A percentile compares a stretch with the other conserved stretches of the same genome.
Conservation (phyloP, 805 yeast genomes). For the Kodamaea kaohsiungensis region DNA sequence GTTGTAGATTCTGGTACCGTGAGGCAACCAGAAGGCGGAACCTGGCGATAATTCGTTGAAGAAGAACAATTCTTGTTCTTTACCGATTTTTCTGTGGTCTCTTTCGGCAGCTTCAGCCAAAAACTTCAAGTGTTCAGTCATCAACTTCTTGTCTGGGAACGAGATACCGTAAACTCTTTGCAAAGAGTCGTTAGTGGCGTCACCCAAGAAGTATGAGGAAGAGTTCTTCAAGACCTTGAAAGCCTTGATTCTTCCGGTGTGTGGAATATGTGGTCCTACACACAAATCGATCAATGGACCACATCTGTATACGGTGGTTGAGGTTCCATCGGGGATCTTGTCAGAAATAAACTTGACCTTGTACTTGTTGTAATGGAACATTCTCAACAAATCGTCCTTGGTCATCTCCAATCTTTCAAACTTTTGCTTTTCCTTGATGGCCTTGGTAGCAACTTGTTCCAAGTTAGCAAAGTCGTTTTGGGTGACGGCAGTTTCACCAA, state of each 20-base stretch:
- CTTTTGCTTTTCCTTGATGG: slow-evolving; percentile 91
- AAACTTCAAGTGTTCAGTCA: slow-evolving; percentile 94
- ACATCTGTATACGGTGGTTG: slow-evolving; percentile 96
- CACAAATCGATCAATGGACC: slow-evolving; percentile 97
- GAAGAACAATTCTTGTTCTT: slow-evolving; percentile 91
- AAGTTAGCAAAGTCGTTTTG: slow-evolving; percentile 81
- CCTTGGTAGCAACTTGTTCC: slow-evolving; percentile 85
- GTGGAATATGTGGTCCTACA: slow-evolving; percentile 97
- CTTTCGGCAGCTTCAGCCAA: slow-evolving; percentile 94
- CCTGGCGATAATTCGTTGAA: slow-evolving; percentile 98
- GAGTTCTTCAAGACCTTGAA: slow-evolving; percentile 94
- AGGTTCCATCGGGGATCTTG: slow-evolving; percentile 93
- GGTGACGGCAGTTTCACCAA: slow-evolving; percentile 67
- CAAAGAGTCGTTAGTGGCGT: slow-evolving; percentile 85
- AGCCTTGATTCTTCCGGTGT: slow-evolving; percentile 94
- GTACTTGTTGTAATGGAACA: slow-evolving; percentile 96
- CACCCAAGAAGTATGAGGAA: slow-evolving; percentile 94
- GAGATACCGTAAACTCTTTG: slow-evolving; percentile 98
- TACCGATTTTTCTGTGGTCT: slow-evolving; percentile 95
- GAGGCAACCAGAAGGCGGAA: slow-evolving; percentile 98
- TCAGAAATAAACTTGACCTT: slow-evolving; percentile 83
- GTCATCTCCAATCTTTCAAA: slow-evolving; percentile 91
- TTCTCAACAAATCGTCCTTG: slow-evolving; percentile 85
- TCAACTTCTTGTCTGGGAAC: slow-evolving; percentile 95
- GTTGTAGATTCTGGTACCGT: slow-evolving; percentile 96